Percentiles rank a stretch among this genome's conserved stretches.
phyloP scores from a whole-genome alignment of 352 stramenopile genomes.

The Phytophthora macrochlamydospora region DNA sequence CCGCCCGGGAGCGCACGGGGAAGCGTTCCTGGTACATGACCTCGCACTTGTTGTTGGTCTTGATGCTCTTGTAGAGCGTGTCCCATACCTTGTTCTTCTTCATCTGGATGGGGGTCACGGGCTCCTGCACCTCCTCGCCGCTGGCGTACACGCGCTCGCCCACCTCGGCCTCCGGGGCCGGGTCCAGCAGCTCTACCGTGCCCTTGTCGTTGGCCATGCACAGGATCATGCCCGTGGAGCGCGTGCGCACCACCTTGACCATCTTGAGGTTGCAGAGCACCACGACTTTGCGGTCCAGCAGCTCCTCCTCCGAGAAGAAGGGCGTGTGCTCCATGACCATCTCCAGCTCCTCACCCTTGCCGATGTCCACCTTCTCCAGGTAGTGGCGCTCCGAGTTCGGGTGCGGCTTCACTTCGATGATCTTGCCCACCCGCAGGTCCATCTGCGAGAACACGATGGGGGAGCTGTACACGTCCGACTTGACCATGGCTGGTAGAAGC shows the following conservation, averaged over 20 bases:
- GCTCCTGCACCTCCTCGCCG: conserved; percentile 70
- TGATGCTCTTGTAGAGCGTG: conserved; percentile 72
- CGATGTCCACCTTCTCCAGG: conserved; percentile 77
- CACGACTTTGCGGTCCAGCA: conserved; percentile 70
- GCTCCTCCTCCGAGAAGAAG: conserved; percentile 76
- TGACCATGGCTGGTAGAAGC: conserved; percentile 52
- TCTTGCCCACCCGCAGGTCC: conserved; percentile 74
- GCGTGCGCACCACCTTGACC: conserved; percentile 68
- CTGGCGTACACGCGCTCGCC: conserved; percentile 77
- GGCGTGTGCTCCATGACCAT: conserved; percentile 84
- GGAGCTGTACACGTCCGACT: conserved; percentile 78
- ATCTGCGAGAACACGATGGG: conserved; percentile 73
- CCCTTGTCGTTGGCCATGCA: conserved; percentile 53
- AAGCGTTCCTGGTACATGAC: conserved; percentile 73
- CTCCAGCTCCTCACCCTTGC: conserved; percentile 72
- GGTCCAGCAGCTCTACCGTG: conserved; percentile 72
- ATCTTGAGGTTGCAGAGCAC: conserved; percentile 82
- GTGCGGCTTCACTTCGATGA: conserved; percentile 69
- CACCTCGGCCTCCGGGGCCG: conserved; percentile 61
- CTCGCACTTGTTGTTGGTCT: conserved; percentile 79
- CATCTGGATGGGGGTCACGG: conserved; percentile 80
- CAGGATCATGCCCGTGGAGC: conserved; percentile 72
- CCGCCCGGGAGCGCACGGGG: conserved; percentile 56
- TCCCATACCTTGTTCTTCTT: conserved; percentile 90
- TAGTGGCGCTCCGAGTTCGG: conserved; percentile 77